Evolutionary conservation across 2,329 filamentous ascomycete genomes (phyloP).

Genomic region (Daldinia sp.): DNA sequence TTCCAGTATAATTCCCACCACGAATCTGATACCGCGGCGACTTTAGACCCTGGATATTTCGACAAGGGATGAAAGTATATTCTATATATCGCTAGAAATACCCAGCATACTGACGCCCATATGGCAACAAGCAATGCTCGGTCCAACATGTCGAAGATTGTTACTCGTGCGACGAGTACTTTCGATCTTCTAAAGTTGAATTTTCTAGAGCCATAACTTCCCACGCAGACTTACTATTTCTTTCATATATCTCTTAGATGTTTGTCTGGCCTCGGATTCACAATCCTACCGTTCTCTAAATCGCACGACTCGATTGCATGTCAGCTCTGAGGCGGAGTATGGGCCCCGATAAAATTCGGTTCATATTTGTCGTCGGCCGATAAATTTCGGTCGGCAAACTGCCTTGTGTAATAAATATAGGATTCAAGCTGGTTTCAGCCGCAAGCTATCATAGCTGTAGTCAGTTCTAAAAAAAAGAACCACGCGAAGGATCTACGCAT

Average conservation of each 20-base stretch:
- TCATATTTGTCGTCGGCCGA: neutral
- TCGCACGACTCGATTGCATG: neutral
- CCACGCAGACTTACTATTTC: neutral
- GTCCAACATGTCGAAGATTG: slow-evolving; percentile 1
- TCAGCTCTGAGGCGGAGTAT: neutral
- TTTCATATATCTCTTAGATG: neutral
- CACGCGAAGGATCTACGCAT: slow-evolving; percentile 2
- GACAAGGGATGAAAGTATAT: slow-evolving; percentile 12
- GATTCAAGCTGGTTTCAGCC: neutral
- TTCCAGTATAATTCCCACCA: slow-evolving; percentile 5
- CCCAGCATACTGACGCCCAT: neutral
- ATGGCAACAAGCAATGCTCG: neutral
- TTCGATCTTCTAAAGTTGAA: neutral
- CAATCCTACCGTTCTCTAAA: neutral
- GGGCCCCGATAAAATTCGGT: neutral
- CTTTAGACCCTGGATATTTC: slow-evolving; percentile 5
- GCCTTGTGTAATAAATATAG: neutral
- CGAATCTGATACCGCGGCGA: slow-evolving; percentile 12
- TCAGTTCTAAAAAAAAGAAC: slow-evolving; percentile 3
- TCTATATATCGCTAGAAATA: slow-evolving; percentile 1
- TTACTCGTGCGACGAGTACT: neutral
- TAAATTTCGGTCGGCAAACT: neutral
- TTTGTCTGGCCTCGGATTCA: too few species aligned
- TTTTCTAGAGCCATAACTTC: neutral
- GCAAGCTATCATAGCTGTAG: neutral